A percentile compares a stretch with the other conserved stretches of the same genome.
These are phyloP conservation scores for Coniochaeta hoffmannii DNA, from an alignment of 2,329 filamentous ascomycete genomes.

Conservation along the genomic window DNA sequence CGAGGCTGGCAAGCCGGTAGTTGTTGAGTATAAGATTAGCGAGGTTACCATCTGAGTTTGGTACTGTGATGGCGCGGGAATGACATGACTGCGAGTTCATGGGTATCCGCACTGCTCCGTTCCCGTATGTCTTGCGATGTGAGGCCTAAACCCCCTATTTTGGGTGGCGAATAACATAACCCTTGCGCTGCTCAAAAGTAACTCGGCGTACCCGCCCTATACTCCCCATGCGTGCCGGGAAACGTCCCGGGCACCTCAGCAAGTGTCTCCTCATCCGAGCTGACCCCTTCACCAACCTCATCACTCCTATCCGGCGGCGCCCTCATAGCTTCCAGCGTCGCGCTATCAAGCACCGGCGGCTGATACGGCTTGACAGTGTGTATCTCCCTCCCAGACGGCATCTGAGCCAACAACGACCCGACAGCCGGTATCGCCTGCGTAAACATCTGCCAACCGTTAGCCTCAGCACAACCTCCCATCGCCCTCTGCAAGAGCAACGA, in stretches of 20 bases:
- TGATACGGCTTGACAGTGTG: constrained; percentile 63
- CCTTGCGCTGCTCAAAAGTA: constrained; percentile 20
- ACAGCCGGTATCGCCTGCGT: constrained; percentile 68
- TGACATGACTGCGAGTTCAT: not conserved
- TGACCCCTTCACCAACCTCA: constrained; percentile 30
- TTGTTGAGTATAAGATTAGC: constrained; percentile 38
- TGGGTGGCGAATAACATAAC: no score
- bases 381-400: constrained; percentile 86
- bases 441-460: constrained; percentile 52
- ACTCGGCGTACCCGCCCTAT: constrained; percentile 29
- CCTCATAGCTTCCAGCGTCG: constrained; percentile 56
- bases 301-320: constrained; percentile 40
- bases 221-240: constrained; percentile 36
- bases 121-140: no score
- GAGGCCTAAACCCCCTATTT: no score
- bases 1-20: constrained; percentile 26
- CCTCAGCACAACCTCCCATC: not conserved
- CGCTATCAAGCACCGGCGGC: constrained; percentile 56
- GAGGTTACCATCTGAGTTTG: constrained; percentile 22
- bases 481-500: constrained; percentile 6
- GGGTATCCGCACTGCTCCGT: no score
- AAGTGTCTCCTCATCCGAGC: constrained; percentile 35
- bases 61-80: not conserved
- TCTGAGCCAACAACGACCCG: constrained; percentile 63
- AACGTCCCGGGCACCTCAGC: constrained; percentile 37